Evolutionary conservation across 371 early-diverging fungal species (phyloP), one percentile per base, ranked within the genome.

Genomic region (Cladochytrium tenue): DNA sequence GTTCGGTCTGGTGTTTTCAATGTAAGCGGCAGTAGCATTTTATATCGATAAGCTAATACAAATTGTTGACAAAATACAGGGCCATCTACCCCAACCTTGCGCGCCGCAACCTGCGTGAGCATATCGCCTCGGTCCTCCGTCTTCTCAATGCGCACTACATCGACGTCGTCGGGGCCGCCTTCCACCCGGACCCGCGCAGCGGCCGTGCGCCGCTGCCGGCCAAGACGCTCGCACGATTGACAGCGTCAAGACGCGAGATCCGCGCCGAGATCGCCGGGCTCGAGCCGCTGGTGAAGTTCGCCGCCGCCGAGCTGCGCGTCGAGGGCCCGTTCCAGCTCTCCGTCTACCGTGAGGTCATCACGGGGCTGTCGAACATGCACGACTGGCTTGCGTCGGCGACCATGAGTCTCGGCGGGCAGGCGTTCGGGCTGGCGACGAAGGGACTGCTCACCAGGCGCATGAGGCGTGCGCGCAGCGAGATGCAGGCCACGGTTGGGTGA

Each of bases 31-130:
- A 43, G 20, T 13, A 7, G 43, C 43, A n/a, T n/a, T n/a, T 50
- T 50, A 50, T 50, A 50, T n/a, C n/a, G n/a, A 50, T n/a, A 50
- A 50, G 50, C 13, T 50, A 50, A 15, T n/a, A 50, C 13, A 15
- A 50, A 50, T 50, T n/a, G n/a, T n/a, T n/a, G n/a, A 13, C 13
- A 7, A 55, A 13, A 25, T 13, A 32, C 25, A 33, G 34, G 20
- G 66, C 64, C 7, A 32, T 75, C 28, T 71, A 69, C 60, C 69
- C 75, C 25, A 71, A 65, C 60, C 63, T 63, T 23, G 66, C 75
- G 3, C 66, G 70, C 1, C 60, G 59, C 3, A 43, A 55, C 26
- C 62, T 75, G 51, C 68, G 72, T 23, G n/a, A 10, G 17, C 53
- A 35, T n/a, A 36, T 72, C 51, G 32, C 53, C 32, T n/a, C 43